Evolutionary conservation across 176 grass and related monocot species (phyloP).

Genomic region (Zea mays): Zm-B73-REFERENCE-NAM-5.0 NC_050098.1:25965001-25965500

Average conservation of each 20-base stretch:
- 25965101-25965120: conserved; percentile 28
- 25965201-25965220: background rate
- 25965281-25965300: background rate
- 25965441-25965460: too few species aligned
- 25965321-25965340: background rate
- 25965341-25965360: conserved; percentile 32
- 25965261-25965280: background rate
- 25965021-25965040: background rate
- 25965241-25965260: background rate
- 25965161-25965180: conserved; percentile 22
- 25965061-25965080: conserved; percentile 25
- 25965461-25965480: background rate
- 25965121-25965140: conserved; percentile 21
- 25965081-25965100: conserved; percentile 3
- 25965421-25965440: conserved; percentile 18
- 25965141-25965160: conserved; percentile 19
- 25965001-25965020: conserved; percentile 19
- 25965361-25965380: conserved; percentile 32
- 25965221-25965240: background rate
- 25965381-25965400: conserved; percentile 46
- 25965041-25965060: background rate
- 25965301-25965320: conserved; percentile 36
- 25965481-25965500: background rate
- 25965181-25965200: background rate
- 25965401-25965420: background rate